phyloP scores from a whole-genome alignment of 495 filamentous ascomycete species.

The Opeltia flavorubescens region DNA sequence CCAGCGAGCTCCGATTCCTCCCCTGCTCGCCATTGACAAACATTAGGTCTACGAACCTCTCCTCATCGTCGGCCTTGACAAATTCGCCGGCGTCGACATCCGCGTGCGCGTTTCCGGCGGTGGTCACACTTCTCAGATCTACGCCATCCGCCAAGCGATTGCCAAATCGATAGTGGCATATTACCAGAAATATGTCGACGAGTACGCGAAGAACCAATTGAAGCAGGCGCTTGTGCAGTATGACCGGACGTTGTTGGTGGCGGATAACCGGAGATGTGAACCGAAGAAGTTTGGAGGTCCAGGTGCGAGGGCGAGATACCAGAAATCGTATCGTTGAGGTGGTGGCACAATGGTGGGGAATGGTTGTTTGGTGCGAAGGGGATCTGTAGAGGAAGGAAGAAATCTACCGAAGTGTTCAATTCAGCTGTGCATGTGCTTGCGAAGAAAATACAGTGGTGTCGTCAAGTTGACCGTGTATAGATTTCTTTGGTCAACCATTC shows the following conservation, averaged over 20 bases:
- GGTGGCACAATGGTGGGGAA: slow-evolving; percentile 9
- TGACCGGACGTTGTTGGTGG: slow-evolving; percentile 93
- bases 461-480: no score
- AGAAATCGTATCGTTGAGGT: slow-evolving; percentile 64
- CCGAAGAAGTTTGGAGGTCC: slow-evolving; percentile 86
- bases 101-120: slow-evolving; percentile 90
- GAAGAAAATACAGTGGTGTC: no score
- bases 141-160: slow-evolving; percentile 97
- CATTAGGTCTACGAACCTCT: slow-evolving; percentile 85
- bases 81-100: slow-evolving; percentile 95
- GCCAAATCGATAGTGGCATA: slow-evolving; percentile 96
- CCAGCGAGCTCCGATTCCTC: slow-evolving; percentile 2
- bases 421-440: no score
- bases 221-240: slow-evolving; percentile 90
- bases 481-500: no score
- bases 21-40: not conserved
- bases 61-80: slow-evolving; percentile 89
- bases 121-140: slow-evolving; percentile 97
- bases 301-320: slow-evolving; percentile 91
- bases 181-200: slow-evolving; percentile 99
- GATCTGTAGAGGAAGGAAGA: not conserved
- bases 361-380: not conserved
- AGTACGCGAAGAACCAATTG: slow-evolving; percentile 98
- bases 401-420: not conserved
- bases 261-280: slow-evolving; percentile 89